These are phyloP conservation scores for Carex littledalei DNA, from an alignment of 176 grass and related monocot species.

Conservation along the genomic window DNA sequence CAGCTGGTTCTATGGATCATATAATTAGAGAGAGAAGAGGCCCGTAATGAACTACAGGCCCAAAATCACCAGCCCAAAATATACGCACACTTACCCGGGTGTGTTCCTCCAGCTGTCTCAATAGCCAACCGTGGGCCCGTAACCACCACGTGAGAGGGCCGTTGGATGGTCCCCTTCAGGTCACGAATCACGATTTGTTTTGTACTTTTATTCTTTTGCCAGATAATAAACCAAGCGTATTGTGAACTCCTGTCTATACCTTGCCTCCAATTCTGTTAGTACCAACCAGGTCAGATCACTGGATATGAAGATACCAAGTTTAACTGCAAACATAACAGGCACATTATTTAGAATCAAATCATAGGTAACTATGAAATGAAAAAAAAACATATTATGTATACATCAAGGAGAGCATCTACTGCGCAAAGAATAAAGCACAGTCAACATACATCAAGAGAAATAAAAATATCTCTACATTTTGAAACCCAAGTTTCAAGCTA, in stretches of 20 bases:
- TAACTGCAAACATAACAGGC: neutral
- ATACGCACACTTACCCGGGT: neutral
- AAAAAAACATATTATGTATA: neutral
- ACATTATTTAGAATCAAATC: neutral
- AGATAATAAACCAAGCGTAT: neutral
- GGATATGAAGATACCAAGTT: neutral
- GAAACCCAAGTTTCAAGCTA: neutral
- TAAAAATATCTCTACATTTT: neutral
- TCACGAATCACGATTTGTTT: conserved; percentile 9
- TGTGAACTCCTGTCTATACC: neutral
- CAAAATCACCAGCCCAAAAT: neutral
- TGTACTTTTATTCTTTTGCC: neutral
- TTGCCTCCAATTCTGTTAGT: neutral
- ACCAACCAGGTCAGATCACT: neutral
- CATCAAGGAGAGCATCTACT: neutral
- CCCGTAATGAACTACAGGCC: neutral
- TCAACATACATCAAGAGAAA: neutral
- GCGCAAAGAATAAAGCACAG: neutral
- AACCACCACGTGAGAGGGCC: neutral
- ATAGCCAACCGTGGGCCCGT: neutral
- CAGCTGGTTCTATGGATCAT: too few species aligned
- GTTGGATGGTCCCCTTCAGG: neutral
- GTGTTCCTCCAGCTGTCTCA: neutral
- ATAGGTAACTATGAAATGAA: neutral
- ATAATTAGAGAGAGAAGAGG: neutral